Conservation (phyloP, 805 yeast genomes). For the Sugiyamaella americana region DNA sequence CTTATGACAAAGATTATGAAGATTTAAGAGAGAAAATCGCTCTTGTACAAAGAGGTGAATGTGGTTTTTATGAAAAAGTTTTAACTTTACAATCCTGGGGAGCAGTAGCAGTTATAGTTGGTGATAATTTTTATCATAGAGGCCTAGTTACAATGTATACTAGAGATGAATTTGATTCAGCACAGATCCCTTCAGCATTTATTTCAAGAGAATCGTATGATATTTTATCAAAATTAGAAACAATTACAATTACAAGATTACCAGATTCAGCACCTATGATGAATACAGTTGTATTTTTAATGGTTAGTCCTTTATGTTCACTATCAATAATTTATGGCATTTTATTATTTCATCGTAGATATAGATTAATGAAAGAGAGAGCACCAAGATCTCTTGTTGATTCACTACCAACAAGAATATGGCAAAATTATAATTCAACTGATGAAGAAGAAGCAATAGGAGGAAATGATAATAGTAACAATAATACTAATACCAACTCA, state of each 20-base stretch:
- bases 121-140: constrained; percentile 43
- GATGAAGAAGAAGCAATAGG: constrained; percentile 1
- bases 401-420: constrained; percentile 33
- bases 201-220: constrained; percentile 42
- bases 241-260: constrained; percentile 19
- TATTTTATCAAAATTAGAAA: constrained; percentile 18
- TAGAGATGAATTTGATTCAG: constrained; percentile 38
- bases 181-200: constrained; percentile 47
- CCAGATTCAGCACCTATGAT: constrained; percentile 30
- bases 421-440: constrained; percentile 21
- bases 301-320: constrained; percentile 37
- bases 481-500: not conserved
- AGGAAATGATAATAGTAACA: not conserved
- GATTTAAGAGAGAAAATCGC: constrained; percentile 30
- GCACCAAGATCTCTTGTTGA: constrained; percentile 35
- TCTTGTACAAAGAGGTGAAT: constrained; percentile 43
- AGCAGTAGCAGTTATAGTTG: constrained; percentile 51
- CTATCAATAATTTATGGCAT: constrained; percentile 33
- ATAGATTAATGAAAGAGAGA: constrained; percentile 30
- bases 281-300: constrained; percentile 34
- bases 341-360: constrained; percentile 32
- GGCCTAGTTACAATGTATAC: constrained; percentile 54
- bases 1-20: constrained; percentile 14
- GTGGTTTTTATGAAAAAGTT: constrained; percentile 51
- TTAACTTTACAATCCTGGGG: constrained; percentile 39